These are phyloP conservation scores for Colletotrichum costaricense DNA, from an alignment of 2,329 filamentous ascomycete genomes.

Conservation along the genomic window DNA sequence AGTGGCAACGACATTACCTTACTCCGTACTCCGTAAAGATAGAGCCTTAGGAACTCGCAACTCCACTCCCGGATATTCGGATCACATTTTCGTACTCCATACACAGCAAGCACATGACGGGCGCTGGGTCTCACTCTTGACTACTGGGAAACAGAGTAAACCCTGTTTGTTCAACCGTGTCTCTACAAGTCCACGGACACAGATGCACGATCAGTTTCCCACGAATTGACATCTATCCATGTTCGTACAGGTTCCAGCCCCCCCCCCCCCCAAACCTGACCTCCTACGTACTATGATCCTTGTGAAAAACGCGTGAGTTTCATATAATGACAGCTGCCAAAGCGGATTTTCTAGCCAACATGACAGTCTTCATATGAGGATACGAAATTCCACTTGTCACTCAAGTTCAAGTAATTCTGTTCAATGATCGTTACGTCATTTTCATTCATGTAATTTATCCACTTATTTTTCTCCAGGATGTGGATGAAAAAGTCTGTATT, in stretches of 20 bases:
- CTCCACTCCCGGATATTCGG: slow-evolving; percentile 14
- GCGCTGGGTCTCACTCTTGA: not conserved
- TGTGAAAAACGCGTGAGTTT: too few relatives aligned
- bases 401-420: not conserved
- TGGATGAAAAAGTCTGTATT: not conserved
- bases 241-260: not conserved
- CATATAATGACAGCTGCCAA: not conserved
- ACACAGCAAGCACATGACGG: not conserved
- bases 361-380: not conserved
- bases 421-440: not conserved
- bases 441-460: not conserved
- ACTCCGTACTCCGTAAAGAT: not conserved
- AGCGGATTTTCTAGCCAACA: not conserved
- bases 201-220: not conserved
- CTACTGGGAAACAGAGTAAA: not conserved
- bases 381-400: not conserved
- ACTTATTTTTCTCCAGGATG: not conserved
- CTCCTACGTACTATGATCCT: not conserved
- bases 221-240: not conserved
- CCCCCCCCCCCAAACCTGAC: too few relatives aligned
- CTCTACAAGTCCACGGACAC: not conserved
- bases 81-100: not conserved
- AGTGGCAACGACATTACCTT: not conserved
- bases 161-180: not conserved
- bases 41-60: not conserved